phyloP scores from a whole-genome alignment of 192 early-diverging fungal species.

The Podila clonocystis region DNA sequence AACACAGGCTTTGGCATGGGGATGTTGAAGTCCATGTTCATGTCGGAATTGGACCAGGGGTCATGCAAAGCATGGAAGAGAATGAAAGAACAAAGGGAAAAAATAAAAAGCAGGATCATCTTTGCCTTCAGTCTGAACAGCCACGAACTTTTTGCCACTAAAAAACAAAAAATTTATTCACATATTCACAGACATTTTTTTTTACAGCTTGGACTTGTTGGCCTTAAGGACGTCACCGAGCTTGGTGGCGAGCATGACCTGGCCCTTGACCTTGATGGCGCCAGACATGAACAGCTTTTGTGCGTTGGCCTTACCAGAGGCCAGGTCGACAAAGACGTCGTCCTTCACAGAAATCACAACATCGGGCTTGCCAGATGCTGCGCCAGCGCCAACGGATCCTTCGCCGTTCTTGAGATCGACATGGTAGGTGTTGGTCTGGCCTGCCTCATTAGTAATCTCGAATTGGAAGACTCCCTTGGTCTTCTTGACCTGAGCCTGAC shows the following conservation, averaged over 20 bases:
- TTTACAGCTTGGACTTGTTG: slow-evolving; percentile 57
- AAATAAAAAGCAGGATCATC: background rate
- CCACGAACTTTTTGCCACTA: background rate
- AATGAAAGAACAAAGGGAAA: background rate
- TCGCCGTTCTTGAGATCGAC: slow-evolving; percentile 82
- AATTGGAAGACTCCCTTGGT: slow-evolving; percentile 53
- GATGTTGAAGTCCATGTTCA: background rate
- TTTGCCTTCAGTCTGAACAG: too few species aligned
- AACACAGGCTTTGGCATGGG: background rate
- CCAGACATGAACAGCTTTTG: slow-evolving; percentile 88
- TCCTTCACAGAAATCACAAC: slow-evolving; percentile 73
- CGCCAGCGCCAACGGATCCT: slow-evolving; percentile 65
- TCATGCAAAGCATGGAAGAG: background rate
- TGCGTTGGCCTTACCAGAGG: slow-evolving; percentile 76
- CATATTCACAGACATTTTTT: slow-evolving; percentile 6
- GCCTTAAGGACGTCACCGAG: slow-evolving; percentile 64
- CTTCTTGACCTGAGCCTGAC: slow-evolving; percentile 66
- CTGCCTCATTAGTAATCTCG: slow-evolving; percentile 65
- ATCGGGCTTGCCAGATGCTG: slow-evolving; percentile 67
- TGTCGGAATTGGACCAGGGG: too few species aligned
- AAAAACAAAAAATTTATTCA: background rate
- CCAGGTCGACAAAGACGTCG: slow-evolving; percentile 80
- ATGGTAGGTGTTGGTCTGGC: slow-evolving; percentile 74
- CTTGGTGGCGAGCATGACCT: slow-evolving; percentile 70
- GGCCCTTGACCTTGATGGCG: slow-evolving; percentile 80